These are phyloP conservation scores for Xylaria venustula DNA, from an alignment of 495 filamentous ascomycete genomes.

Conservation along the genomic window DNA sequence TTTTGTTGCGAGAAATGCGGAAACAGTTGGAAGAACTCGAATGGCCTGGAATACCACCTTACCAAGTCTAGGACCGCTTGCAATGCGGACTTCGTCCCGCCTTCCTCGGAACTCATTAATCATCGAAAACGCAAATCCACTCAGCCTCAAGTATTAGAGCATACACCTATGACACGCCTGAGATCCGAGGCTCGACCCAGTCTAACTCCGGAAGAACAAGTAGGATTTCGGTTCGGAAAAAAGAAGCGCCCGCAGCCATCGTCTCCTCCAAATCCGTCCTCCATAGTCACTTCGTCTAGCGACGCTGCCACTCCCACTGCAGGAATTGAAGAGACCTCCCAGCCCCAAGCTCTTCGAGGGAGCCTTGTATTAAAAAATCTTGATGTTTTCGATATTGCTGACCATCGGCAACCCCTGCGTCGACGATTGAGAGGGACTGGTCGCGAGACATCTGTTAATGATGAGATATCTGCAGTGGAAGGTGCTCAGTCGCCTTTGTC, in stretches of 20 bases:
- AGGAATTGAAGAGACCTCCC: neutral
- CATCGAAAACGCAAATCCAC: slow-evolving; percentile 16
- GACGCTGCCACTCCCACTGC: neutral
- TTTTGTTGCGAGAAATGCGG: slow-evolving; percentile 47
- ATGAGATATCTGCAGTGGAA: neutral
- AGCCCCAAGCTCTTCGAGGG: neutral
- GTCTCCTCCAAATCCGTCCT: neutral
- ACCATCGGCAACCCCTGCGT: slow-evolving; percentile 14
- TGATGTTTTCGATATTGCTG: slow-evolving; percentile 28
- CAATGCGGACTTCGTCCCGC: slow-evolving; percentile 48
- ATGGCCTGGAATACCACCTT: slow-evolving; percentile 53
- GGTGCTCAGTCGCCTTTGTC: neutral
- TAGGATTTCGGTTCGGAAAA: neutral
- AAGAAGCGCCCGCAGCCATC: neutral
- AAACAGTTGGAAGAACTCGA: slow-evolving; percentile 49
- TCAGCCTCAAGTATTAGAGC: slow-evolving; percentile 32
- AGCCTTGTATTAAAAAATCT: slow-evolving; percentile 23
- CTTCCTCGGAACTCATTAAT: slow-evolving; percentile 18
- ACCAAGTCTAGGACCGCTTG: slow-evolving; percentile 47
- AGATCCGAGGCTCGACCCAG: slow-evolving; percentile 14
- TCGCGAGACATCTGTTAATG: neutral
- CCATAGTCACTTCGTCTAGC: neutral
- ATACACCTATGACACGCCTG: slow-evolving; percentile 24
- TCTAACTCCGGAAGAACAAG: slow-evolving; percentile 1
- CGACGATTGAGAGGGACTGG: neutral